Evolutionary conservation across 106 monocot genomes (phyloP).

Genomic region (Platanthera zijinensis): DNA sequence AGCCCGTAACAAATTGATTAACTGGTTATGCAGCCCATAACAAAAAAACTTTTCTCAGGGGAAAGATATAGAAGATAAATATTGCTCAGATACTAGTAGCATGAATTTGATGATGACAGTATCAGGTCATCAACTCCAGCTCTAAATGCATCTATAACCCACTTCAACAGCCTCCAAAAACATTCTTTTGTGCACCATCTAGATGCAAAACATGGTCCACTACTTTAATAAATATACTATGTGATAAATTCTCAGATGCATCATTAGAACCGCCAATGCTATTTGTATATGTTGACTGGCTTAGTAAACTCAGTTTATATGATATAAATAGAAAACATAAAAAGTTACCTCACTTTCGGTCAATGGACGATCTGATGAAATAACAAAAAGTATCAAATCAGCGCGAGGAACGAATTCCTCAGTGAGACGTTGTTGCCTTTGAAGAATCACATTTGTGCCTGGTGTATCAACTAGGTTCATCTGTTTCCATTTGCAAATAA

Average conservation of each 20-base stretch:
- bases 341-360: conserved; percentile 90
- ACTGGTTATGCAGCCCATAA: no score
- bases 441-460: conserved; percentile 97
- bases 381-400: conserved; percentile 86
- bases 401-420: conserved; percentile 98
- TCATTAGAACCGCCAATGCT: background rate
- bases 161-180: background rate
- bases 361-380: conserved; percentile 89
- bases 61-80: background rate
- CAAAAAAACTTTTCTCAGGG: background rate
- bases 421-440: conserved; percentile 92
- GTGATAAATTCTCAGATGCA: background rate
- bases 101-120: background rate
- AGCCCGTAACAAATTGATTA: no score
- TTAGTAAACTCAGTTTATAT: background rate
- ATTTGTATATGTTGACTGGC: background rate
- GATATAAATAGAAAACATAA: background rate
- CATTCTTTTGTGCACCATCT: no score
- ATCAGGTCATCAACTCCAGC: background rate
- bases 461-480: conserved; percentile 99
- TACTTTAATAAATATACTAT: background rate
- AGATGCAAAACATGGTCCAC: background rate
- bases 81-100: background rate
- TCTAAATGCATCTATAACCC: background rate
- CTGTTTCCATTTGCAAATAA: conserved; percentile 33